These are phyloP conservation scores for Pyrus pyrifolia DNA, from an alignment of 306 rosid genomes.

Conservation along the genomic window DNA sequence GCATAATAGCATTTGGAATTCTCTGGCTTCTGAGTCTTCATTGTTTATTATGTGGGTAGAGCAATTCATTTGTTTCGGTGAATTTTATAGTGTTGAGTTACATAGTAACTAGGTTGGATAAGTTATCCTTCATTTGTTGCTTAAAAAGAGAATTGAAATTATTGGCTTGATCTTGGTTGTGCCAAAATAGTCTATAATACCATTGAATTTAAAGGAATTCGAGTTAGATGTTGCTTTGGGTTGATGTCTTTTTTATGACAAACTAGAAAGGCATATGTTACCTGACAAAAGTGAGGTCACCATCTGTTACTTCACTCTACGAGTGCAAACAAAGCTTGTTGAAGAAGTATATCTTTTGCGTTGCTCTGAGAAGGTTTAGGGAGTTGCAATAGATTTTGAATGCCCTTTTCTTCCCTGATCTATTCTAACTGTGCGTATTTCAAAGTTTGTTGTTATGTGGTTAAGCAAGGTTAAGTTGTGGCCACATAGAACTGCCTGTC, in stretches of 20 bases:
- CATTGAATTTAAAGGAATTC: not conserved
- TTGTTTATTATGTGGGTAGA: not conserved
- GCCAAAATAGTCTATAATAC: not conserved
- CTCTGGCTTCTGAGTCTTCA: not conserved
- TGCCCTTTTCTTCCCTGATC: not conserved
- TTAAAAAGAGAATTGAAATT: not conserved
- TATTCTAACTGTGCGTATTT: not conserved
- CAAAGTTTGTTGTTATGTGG: not conserved
- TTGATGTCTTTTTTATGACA: not conserved
- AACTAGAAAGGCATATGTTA: not conserved
- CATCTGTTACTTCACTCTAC: not conserved
- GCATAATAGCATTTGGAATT: not conserved
- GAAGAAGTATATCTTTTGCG: not conserved
- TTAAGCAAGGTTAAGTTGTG: not conserved
- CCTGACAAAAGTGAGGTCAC: constrained; percentile 1
- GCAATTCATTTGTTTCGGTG: not conserved
- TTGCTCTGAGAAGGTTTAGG: not conserved
- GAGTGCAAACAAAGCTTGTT: not conserved
- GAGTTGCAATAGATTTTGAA: not conserved
- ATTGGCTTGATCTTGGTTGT: not conserved
- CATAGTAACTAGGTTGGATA: not conserved
- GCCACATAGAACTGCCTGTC: not conserved
- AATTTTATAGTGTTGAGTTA: not conserved
- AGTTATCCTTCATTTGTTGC: not conserved
- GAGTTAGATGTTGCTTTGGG: not conserved